Evolutionary conservation across 2,329 filamentous ascomycete species (phyloP).

Genomic region (Fusarium udum): DNA sequence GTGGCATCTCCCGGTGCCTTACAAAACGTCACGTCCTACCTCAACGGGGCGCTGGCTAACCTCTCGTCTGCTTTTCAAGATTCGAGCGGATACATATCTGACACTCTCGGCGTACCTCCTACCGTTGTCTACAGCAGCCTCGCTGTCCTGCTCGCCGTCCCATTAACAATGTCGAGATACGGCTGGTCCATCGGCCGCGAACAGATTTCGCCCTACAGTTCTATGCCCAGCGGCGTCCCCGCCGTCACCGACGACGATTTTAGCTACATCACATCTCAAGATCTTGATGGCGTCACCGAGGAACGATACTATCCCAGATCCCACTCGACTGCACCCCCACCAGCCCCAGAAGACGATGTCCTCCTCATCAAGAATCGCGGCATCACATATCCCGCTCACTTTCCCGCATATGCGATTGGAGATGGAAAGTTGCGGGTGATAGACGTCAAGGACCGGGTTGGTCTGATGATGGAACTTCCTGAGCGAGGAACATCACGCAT

Average conservation of each 20-base stretch:
- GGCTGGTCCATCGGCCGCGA: slow-evolving; percentile 59
- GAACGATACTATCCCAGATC: slow-evolving; percentile 54
- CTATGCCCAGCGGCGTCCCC: slow-evolving; percentile 59
- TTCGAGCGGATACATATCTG: slow-evolving; percentile 62
- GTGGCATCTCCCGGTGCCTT: slow-evolving; percentile 72
- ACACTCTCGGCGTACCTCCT: slow-evolving; percentile 60
- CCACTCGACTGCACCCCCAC: slow-evolving; percentile 47
- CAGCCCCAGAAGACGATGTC: slow-evolving; percentile 70
- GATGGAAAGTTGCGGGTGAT: slow-evolving; percentile 75
- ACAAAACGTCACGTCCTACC: slow-evolving; percentile 67
- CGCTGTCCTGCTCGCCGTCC: slow-evolving; percentile 59
- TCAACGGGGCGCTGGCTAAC: slow-evolving; percentile 62
- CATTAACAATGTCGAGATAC: slow-evolving; percentile 65
- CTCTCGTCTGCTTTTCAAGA: slow-evolving; percentile 59
- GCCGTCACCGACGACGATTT: slow-evolving; percentile 80
- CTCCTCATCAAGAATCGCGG: slow-evolving; percentile 75
- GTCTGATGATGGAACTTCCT: slow-evolving; percentile 70
- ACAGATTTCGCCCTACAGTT: slow-evolving; percentile 62
- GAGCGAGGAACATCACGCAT: slow-evolving; percentile 62
- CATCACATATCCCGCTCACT: slow-evolving; percentile 73
- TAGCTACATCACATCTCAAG: slow-evolving; percentile 83
- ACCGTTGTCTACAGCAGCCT: slow-evolving; percentile 61
- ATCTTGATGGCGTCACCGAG: slow-evolving; percentile 62
- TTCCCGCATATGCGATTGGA: slow-evolving; percentile 78
- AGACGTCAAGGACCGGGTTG: slow-evolving; percentile 74